Conservation (phyloP, 345 rosid genomes). For the Lepidium aucheri region DNA sequence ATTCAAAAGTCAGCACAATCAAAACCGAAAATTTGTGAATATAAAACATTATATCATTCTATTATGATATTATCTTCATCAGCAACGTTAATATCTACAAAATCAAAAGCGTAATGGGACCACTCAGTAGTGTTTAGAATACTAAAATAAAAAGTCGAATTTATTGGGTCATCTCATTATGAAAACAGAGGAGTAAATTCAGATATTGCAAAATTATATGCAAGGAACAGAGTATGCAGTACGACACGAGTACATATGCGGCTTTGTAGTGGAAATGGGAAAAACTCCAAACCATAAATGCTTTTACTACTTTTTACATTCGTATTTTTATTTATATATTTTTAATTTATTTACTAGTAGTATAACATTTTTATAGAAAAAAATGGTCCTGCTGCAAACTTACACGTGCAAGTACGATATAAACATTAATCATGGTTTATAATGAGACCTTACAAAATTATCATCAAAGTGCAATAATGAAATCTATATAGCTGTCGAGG, state of each 20-base stretch:
- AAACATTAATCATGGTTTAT: slow-evolving; percentile 16
- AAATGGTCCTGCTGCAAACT: slow-evolving; percentile 19
- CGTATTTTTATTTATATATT: neutral
- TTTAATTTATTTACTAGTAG: neutral
- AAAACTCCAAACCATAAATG: slow-evolving; percentile 31
- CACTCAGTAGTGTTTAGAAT: neutral
- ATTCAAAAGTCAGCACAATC: too few species aligned
- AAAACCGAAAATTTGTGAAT: too few species aligned
- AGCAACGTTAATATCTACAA: too few species aligned
- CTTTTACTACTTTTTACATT: slow-evolving; percentile 21
- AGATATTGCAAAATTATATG: slow-evolving; percentile 25
- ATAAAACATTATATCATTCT: too few species aligned
- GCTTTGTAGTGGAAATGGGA: slow-evolving; percentile 24
- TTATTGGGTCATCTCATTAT: neutral
- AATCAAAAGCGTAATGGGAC: neutral
- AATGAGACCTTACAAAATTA: slow-evolving; percentile 14
- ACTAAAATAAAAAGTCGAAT: neutral
- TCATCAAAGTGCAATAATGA: slow-evolving; percentile 26
- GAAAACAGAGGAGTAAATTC: neutral
- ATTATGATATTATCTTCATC: too few species aligned
- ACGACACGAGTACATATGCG: slow-evolving; percentile 26
- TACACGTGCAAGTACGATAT: slow-evolving; percentile 35
- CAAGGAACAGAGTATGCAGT: slow-evolving; percentile 26
- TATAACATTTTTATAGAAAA: neutral
- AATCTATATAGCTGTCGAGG: slow-evolving; percentile 26